Evolutionary conservation across 345 rosid species (phyloP).

Genomic region (Mercurialis annua): DNA sequence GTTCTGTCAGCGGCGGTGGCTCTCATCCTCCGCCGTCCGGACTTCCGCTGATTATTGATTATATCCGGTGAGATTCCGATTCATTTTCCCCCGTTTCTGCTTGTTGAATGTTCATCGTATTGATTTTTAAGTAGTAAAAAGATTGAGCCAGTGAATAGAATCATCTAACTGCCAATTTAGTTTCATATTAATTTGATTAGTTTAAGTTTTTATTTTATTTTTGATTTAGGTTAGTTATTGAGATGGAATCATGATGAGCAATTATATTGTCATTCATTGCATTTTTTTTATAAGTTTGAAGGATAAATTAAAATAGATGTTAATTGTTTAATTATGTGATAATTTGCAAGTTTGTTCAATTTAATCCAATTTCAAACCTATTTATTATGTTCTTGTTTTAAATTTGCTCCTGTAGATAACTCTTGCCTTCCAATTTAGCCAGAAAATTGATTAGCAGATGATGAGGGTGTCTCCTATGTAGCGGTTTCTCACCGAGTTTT

Average conservation of each 20-base stretch:
- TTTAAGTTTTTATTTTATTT: not conserved
- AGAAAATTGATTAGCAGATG: slow-evolving; percentile 16
- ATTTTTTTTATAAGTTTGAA: too few species aligned
- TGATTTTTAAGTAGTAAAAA: too few species aligned
- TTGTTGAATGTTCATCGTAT: too few species aligned
- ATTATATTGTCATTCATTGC: not conserved
- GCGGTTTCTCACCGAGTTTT: slow-evolving; percentile 18
- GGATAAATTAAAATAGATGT: too few species aligned
- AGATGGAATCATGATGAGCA: too few species aligned
- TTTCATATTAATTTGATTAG: too few species aligned
- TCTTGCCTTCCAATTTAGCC: slow-evolving; percentile 12
- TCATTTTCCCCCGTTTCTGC: not conserved
- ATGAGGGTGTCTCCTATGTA: slow-evolving; percentile 21
- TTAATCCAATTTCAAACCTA: not conserved
- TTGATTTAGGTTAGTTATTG: not conserved
- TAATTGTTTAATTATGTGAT: too few species aligned
- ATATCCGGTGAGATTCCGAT: slow-evolving; percentile 23
- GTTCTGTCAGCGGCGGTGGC: slow-evolving; percentile 16
- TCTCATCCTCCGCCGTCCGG: slow-evolving; percentile 22
- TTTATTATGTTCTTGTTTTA: not conserved
- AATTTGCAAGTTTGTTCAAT: not conserved
- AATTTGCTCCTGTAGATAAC: not conserved
- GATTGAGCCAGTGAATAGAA: too few species aligned
- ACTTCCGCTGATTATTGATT: slow-evolving; percentile 7
- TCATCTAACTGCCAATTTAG: too few species aligned